A percentile compares a stretch with the other conserved stretches of the same genome.
Evolutionary conservation across 345 rosid genomes (phyloP).

Genomic region (Tarenaya hassleriana): DNA sequence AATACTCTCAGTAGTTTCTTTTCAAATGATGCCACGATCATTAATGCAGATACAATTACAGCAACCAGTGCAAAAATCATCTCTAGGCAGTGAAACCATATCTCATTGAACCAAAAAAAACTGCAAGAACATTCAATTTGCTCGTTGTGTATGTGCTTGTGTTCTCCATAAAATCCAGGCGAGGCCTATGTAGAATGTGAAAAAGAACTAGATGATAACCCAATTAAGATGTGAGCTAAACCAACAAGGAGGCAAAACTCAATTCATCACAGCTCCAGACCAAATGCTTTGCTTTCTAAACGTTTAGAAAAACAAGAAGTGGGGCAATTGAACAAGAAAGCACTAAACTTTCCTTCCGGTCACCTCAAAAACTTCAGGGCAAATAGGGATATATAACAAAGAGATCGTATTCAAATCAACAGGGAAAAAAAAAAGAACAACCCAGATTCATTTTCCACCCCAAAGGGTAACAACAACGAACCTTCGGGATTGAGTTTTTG

Average conservation of each 20-base stretch:
- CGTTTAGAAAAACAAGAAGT: too few relatives aligned
- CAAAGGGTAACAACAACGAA: not conserved
- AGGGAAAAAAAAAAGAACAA: constrained; percentile 5
- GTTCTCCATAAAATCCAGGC: too few relatives aligned
- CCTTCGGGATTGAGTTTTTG: constrained; percentile 73
- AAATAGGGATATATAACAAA: not conserved
- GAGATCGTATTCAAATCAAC: not conserved
- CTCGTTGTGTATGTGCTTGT: not conserved
- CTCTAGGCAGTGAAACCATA: not conserved
- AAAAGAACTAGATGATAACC: too few relatives aligned
- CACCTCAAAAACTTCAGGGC: not conserved
- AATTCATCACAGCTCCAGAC: too few relatives aligned
- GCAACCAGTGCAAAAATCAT: not conserved
- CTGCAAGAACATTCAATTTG: not conserved
- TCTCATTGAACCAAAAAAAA: not conserved
- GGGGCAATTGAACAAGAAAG: too few relatives aligned
- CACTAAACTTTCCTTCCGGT: too few relatives aligned
- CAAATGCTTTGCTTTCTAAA: too few relatives aligned
- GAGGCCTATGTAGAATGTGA: too few relatives aligned
- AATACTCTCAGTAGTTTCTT: not conserved
- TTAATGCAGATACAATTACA: too few relatives aligned
- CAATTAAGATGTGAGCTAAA: too few relatives aligned
- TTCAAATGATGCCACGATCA: too few relatives aligned
- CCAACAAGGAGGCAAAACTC: too few relatives aligned
- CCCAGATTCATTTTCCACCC: not conserved